A percentile compares a stretch with the other conserved stretches of the same genome.
Evolutionary conservation across 176 grass and related monocot species (phyloP).

Genomic region (Rhynchospora breviuscula): DNA sequence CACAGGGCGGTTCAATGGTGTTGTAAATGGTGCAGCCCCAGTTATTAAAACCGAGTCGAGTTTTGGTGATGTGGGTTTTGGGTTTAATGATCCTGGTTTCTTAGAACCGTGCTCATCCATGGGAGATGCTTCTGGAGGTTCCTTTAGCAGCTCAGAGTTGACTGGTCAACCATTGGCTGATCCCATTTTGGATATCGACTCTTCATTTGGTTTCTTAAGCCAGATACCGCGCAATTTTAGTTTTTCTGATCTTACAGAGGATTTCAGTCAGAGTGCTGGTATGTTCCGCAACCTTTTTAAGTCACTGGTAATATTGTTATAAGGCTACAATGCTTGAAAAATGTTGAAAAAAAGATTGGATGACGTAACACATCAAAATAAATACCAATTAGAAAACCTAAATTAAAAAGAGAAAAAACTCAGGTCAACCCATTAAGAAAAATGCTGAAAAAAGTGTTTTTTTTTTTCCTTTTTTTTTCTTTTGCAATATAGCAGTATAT

Average conservation of each 20-base stretch:
- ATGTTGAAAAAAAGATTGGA: background rate
- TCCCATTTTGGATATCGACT: constrained; percentile 69
- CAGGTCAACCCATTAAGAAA: background rate
- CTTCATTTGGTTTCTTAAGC: constrained; percentile 74
- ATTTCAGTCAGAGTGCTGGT: constrained; percentile 94
- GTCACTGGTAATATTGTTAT: background rate
- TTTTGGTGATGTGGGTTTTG: constrained; percentile 71
- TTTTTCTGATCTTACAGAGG: constrained; percentile 91
- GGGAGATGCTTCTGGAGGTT: constrained; percentile 79
- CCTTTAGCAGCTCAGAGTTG: constrained; percentile 79
- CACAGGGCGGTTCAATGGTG: constrained; percentile 46
- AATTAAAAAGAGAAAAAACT: background rate
- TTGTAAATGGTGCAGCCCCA: constrained; percentile 37
- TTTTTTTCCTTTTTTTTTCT: too few relatives aligned
- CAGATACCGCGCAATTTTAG: constrained; percentile 98
- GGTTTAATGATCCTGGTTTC: constrained; percentile 57
- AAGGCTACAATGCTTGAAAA: background rate
- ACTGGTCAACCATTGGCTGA: constrained; percentile 57
- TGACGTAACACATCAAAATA: background rate
- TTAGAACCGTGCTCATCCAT: constrained; percentile 68
- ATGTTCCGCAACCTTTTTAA: constrained; percentile 11
- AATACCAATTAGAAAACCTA: background rate
- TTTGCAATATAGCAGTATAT: background rate
- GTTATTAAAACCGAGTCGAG: constrained; percentile 69
- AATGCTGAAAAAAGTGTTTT: background rate